Evolutionary conservation across 768 basidiomycete genomes (phyloP).

Genomic region (Mrakia hoshinonis): DNA sequence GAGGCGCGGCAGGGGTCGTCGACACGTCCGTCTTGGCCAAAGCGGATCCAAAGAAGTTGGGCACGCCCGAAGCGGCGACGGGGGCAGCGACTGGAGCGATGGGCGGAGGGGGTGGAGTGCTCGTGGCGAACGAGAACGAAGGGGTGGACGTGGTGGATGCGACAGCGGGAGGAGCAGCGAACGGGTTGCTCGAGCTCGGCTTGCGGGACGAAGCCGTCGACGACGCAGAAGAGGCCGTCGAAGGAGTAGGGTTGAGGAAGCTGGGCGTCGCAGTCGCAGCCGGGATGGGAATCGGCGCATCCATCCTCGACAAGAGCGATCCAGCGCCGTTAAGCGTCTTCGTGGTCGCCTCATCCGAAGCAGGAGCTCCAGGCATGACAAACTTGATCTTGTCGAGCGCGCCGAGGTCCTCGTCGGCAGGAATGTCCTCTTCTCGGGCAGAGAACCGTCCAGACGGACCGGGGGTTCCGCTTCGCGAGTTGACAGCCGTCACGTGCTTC

Average conservation of each 20-base stretch:
- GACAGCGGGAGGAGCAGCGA: slow-evolving; percentile 6
- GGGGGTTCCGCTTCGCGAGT: slow-evolving; percentile 13
- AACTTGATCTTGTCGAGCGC: slow-evolving; percentile 23
- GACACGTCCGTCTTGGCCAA: slow-evolving; percentile 1
- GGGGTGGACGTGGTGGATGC: neutral
- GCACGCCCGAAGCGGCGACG: neutral
- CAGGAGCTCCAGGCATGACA: slow-evolving; percentile 17
- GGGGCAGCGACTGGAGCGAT: neutral
- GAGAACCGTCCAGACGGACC: slow-evolving; percentile 12
- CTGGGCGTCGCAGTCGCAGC: neutral
- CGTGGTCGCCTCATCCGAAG: neutral
- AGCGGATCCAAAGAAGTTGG: slow-evolving; percentile 20
- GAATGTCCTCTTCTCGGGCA: slow-evolving; percentile 18
- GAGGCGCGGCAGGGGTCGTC: neutral
- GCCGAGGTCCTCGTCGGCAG: slow-evolving; percentile 15
- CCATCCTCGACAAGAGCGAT: slow-evolving; percentile 1
- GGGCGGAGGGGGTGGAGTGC: neutral
- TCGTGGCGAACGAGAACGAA: neutral
- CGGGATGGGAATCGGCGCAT: neutral
- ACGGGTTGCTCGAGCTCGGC: neutral
- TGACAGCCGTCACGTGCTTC: slow-evolving; percentile 21
- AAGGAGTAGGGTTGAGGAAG: neutral
- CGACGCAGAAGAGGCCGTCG: neutral
- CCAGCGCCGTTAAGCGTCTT: neutral
- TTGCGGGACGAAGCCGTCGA: neutral